These are phyloP conservation scores for Cytospora paraplurivora DNA, from an alignment of 2,329 filamentous ascomycete species.

Conservation along the genomic window DNA sequence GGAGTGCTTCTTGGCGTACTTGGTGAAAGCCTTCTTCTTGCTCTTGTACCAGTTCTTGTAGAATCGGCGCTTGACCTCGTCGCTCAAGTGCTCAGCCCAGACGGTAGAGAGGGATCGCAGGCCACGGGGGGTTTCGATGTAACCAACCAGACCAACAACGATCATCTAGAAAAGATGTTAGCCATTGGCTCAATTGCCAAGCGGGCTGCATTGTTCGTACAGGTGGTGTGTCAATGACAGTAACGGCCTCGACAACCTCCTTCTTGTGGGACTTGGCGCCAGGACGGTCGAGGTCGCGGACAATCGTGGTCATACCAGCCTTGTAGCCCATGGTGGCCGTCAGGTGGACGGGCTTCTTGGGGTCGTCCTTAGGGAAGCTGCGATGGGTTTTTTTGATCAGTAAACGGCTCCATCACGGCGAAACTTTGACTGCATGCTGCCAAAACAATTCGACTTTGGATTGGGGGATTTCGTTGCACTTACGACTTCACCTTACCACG, in stretches of 20 bases:
- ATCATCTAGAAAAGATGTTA: slow-evolving; percentile 86
- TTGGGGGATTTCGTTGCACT: slow-evolving; percentile 44
- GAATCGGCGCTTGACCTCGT: slow-evolving; percentile 99
- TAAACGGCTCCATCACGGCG: neutral
- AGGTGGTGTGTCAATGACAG: slow-evolving; percentile 89
- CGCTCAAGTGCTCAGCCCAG: slow-evolving; percentile 98
- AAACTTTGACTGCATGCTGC: neutral
- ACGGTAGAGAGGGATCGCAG: slow-evolving; percentile 99
- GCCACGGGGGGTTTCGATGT: slow-evolving; percentile 99
- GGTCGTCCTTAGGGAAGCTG: slow-evolving; percentile 99
- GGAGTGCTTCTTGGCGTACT: slow-evolving; percentile 99
- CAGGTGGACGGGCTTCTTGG: slow-evolving; percentile 99
- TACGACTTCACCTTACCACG: slow-evolving; percentile 98
- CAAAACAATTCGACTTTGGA: slow-evolving; percentile 3
- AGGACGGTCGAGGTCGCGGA: slow-evolving; percentile 97
- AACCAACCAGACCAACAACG: slow-evolving; percentile 98
- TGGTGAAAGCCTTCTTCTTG: slow-evolving; percentile 99
- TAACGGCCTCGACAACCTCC: slow-evolving; percentile 88
- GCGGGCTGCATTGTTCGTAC: slow-evolving; percentile 87
- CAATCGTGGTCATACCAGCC: slow-evolving; percentile 99
- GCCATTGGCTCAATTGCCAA: slow-evolving; percentile 72
- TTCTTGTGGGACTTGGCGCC: slow-evolving; percentile 99
- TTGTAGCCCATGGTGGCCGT: slow-evolving; percentile 99
- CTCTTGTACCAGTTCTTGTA: slow-evolving; percentile 99
- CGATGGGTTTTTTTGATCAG: slow-evolving; percentile 11